phyloP scores from a whole-genome alignment of 2,329 filamentous ascomycete genomes.

The Alternaria novae-zelandiae region DNA sequence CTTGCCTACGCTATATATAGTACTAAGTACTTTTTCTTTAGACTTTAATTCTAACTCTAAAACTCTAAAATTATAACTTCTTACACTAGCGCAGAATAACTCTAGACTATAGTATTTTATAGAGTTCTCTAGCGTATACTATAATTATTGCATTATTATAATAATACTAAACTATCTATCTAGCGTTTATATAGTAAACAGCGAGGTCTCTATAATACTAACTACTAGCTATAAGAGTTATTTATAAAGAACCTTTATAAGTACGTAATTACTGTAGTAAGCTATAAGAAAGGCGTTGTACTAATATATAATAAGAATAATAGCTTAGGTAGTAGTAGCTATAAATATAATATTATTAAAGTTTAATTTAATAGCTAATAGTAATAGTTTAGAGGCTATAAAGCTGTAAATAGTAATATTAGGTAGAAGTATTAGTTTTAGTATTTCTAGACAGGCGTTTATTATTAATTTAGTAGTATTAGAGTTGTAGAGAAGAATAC shows the following conservation, averaged over 20 bases:
- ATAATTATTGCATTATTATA: neutral
- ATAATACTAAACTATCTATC: conserved; percentile 43
- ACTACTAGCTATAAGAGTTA: conserved; percentile 54
- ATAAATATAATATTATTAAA: conserved; percentile 60
- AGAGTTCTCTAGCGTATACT: neutral
- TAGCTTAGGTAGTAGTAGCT: conserved; percentile 55
- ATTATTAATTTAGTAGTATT: neutral
- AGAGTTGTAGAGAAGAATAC: neutral
- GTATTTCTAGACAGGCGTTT: neutral
- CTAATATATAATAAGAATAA: conserved; percentile 51
- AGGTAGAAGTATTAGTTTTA: conserved; percentile 48
- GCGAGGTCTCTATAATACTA: conserved; percentile 59
- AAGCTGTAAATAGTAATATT: conserved; percentile 58
- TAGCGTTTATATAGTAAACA: conserved; percentile 59
- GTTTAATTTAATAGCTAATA: conserved; percentile 59
- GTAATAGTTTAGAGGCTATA: conserved; percentile 57
- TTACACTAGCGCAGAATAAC: conserved; percentile 53
- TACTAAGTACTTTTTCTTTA: conserved; percentile 47
- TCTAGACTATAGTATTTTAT: conserved; percentile 48
- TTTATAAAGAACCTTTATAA: conserved; percentile 56
- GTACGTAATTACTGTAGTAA: conserved; percentile 57
- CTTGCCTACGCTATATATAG: conserved; percentile 50
- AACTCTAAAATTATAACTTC: conserved; percentile 52
- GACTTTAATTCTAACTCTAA: conserved; percentile 54
- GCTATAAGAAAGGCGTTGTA: conserved; percentile 59